phyloP scores from a whole-genome alignment of 257 asterid genomes.

The Solanum pennellii region DNA sequence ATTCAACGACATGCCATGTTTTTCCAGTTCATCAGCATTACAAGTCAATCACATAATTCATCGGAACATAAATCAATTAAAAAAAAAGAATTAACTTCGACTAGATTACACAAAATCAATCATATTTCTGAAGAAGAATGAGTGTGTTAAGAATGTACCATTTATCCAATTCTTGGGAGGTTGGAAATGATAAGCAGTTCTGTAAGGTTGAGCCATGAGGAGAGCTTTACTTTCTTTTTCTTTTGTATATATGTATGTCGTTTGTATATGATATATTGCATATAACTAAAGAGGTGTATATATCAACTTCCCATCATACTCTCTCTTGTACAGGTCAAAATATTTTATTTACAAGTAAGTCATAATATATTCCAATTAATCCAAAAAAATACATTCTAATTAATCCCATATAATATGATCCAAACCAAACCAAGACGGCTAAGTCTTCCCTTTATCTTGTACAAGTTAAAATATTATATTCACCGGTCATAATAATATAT shows the following conservation, averaged over 20 bases:
- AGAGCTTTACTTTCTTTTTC: neutral
- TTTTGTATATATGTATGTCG: neutral
- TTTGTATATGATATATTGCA: neutral
- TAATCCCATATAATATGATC: neutral
- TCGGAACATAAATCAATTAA: neutral
- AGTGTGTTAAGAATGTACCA: neutral
- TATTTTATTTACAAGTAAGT: neutral
- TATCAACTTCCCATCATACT: neutral
- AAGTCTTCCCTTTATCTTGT: neutral
- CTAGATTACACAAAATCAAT: neutral
- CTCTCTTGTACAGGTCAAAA: neutral
- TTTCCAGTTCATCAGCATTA: neutral
- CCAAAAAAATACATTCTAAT: neutral
- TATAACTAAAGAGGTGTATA: neutral
- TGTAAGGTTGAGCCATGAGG: slow-evolving; percentile 1
- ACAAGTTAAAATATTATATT: neutral
- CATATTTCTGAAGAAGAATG: neutral
- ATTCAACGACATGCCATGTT: neutral
- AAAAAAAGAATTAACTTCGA: neutral
- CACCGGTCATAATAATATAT: too few relatives aligned
- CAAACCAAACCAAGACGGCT: neutral
- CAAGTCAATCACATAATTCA: neutral
- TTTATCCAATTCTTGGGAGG: slow-evolving; percentile 31
- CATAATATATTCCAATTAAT: neutral
- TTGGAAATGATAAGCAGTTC: slow-evolving; percentile 27